Evolutionary conservation across 2,329 filamentous ascomycete species (phyloP).

Genomic region (Colletotrichum melonis): DNA sequence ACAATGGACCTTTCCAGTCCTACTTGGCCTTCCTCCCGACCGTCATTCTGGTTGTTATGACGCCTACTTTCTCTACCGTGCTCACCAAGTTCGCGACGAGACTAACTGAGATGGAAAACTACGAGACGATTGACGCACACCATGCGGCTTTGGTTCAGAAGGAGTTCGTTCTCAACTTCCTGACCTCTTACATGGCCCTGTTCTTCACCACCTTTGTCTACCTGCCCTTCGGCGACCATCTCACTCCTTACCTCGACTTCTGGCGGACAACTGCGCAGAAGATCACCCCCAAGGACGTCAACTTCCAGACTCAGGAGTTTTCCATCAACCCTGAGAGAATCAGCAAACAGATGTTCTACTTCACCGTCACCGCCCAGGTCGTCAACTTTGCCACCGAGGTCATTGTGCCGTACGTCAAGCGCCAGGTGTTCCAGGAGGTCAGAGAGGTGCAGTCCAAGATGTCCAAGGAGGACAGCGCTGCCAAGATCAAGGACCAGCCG

Average conservation of each 20-base stretch:
- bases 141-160: slow-evolving; percentile 89
- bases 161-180: slow-evolving; percentile 95
- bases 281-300: slow-evolving; percentile 80
- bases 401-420: slow-evolving; percentile 86
- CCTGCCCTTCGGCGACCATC: slow-evolving; percentile 86
- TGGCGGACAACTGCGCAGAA: slow-evolving; percentile 80
- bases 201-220: slow-evolving; percentile 95
- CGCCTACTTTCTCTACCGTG: slow-evolving; percentile 81
- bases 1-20: slow-evolving; percentile 87
- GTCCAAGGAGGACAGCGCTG: slow-evolving; percentile 62
- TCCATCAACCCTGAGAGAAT: slow-evolving; percentile 85
- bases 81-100: slow-evolving; percentile 81
- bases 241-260: slow-evolving; percentile 88
- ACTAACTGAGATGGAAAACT: slow-evolving; percentile 89
- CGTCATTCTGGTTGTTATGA: slow-evolving; percentile 82
- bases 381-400: slow-evolving; percentile 89
- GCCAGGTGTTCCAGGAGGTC: slow-evolving; percentile 80
- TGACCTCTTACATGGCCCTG: slow-evolving; percentile 93
- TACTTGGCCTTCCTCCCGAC: slow-evolving; percentile 91
- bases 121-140: slow-evolving; percentile 87
- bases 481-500: slow-evolving; percentile 70
- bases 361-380: slow-evolving; percentile 92
- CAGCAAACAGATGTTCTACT: slow-evolving; percentile 93
- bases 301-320: slow-evolving; percentile 75
- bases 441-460: slow-evolving; percentile 76